A percentile compares a stretch with the other conserved stretches of the same genome.
Conservation (phyloP, 2,329 filamentous ascomycete genomes). For the Whalleya microplaca region DNA sequence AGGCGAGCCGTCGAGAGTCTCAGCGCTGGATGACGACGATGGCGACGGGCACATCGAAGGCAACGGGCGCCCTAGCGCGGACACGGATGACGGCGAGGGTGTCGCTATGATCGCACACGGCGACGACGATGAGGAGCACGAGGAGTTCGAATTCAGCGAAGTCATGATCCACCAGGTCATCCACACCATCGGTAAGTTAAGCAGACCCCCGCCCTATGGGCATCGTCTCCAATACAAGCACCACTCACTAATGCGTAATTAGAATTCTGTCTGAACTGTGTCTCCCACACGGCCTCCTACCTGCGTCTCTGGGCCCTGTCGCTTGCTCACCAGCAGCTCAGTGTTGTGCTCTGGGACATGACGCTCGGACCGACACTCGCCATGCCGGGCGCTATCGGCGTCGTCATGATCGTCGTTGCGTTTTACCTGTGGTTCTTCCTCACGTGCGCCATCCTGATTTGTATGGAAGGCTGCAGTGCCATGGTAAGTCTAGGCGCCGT, state of each 20-base stretch:
- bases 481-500: constrained; percentile 51
- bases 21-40: constrained; percentile 87
- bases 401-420: constrained; percentile 78
- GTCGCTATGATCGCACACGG: constrained; percentile 48
- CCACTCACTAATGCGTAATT: constrained; percentile 37
- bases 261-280: constrained; percentile 99
- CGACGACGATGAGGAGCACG: constrained; percentile 78
- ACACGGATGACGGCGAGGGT: constrained; percentile 69
- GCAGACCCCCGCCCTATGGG: too few species aligned
- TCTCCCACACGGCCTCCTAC: constrained; percentile 98
- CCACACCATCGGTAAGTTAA: constrained; percentile 85
- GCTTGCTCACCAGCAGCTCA: constrained; percentile 96
- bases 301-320: constrained; percentile 98
- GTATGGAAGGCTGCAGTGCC: constrained; percentile 82
- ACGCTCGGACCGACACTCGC: constrained; percentile 79
- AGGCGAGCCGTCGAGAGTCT: constrained; percentile 84
- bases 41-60: constrained; percentile 63
- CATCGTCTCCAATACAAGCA: neutral
- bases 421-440: constrained; percentile 93
- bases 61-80: constrained; percentile 68
- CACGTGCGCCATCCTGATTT: constrained; percentile 73
- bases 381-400: constrained; percentile 67
- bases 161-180: constrained; percentile 99
- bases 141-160: constrained; percentile 97
- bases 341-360: constrained; percentile 95